phyloP scores from a whole-genome alignment of 2,329 filamentous ascomycete genomes.

The Pezicula rhizophila region DNA sequence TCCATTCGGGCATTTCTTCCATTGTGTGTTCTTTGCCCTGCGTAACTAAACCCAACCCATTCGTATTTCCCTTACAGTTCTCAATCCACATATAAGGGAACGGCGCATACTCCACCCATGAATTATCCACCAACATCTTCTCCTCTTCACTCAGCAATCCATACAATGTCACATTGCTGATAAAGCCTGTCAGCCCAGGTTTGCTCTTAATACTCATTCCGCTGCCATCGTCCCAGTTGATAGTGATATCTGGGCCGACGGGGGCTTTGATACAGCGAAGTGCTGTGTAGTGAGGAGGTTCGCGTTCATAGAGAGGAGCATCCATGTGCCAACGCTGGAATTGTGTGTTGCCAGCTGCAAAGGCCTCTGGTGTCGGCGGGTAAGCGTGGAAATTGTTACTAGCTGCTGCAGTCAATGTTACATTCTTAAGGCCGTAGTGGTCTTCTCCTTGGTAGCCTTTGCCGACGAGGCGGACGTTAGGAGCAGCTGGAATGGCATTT shows the following conservation, averaged over 20 bases:
- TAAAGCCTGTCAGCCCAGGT: constrained; percentile 37
- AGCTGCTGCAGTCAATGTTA: constrained; percentile 25
- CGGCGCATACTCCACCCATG: constrained; percentile 40
- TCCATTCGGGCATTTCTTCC: constrained; percentile 31
- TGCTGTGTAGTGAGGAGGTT: constrained; percentile 37
- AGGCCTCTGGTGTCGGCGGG: constrained; percentile 28
- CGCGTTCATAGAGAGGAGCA: constrained; percentile 35
- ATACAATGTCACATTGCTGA: constrained; percentile 37
- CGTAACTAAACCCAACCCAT: constrained; percentile 33
- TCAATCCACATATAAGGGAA: constrained; percentile 39
- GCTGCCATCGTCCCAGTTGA: constrained; percentile 38
- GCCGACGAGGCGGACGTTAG: constrained; percentile 38
- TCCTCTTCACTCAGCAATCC: constrained; percentile 36
- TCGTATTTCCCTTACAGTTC: constrained; percentile 33
- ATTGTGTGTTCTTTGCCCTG: constrained; percentile 33
- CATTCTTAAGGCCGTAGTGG: constrained; percentile 36
- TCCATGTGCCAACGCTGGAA: constrained; percentile 46
- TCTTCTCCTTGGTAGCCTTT: constrained; percentile 39
- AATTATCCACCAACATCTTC: constrained; percentile 34
- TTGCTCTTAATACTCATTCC: constrained; percentile 35
- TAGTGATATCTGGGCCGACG: constrained; percentile 28
- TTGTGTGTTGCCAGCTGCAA: constrained; percentile 34
- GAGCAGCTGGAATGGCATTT: constrained; percentile 34
- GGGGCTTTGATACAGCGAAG: constrained; percentile 34
- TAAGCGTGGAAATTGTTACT: constrained; percentile 32